Evolutionary conservation across 106 monocot genomes (phyloP).

Genomic region (Dendrobium officinale): DNA sequence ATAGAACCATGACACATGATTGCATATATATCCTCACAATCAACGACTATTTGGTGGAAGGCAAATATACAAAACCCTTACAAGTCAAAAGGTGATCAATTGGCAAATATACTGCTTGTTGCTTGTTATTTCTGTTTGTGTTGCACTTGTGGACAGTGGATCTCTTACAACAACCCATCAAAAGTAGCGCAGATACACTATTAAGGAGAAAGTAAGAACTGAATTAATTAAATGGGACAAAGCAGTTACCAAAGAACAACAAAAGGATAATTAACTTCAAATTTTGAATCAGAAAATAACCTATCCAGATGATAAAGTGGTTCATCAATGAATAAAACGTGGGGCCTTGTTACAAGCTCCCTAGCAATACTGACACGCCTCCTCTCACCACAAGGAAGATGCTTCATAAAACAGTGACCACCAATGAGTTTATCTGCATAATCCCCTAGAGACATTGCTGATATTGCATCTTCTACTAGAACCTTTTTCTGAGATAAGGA

Average conservation of each 20-base stretch:
- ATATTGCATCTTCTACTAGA: slow-evolving; percentile 78
- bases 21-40: too few species aligned
- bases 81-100: too few species aligned
- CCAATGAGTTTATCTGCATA: slow-evolving; percentile 83
- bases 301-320: slow-evolving; percentile 98
- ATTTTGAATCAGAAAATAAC: slow-evolving; percentile 16
- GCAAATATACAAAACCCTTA: too few species aligned
- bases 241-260: background rate
- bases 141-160: too few species aligned
- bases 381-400: slow-evolving; percentile 80
- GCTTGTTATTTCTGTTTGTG: too few species aligned
- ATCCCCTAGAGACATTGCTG: slow-evolving; percentile 89
- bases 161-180: slow-evolving; percentile 6
- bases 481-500: slow-evolving; percentile 71
- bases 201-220: slow-evolving; percentile 13
- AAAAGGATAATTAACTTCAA: background rate
- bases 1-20: too few species aligned
- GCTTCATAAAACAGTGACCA: slow-evolving; percentile 69
- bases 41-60: too few species aligned
- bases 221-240: background rate
- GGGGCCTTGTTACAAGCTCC: slow-evolving; percentile 90
- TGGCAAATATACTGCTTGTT: too few species aligned
- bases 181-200: slow-evolving; percentile 92
- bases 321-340: slow-evolving; percentile 87
- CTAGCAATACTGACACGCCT: slow-evolving; percentile 86